These are phyloP conservation scores for Verruconis gallopava DNA, from an alignment of 2,329 filamentous ascomycete genomes.

Conservation along the genomic window DNA sequence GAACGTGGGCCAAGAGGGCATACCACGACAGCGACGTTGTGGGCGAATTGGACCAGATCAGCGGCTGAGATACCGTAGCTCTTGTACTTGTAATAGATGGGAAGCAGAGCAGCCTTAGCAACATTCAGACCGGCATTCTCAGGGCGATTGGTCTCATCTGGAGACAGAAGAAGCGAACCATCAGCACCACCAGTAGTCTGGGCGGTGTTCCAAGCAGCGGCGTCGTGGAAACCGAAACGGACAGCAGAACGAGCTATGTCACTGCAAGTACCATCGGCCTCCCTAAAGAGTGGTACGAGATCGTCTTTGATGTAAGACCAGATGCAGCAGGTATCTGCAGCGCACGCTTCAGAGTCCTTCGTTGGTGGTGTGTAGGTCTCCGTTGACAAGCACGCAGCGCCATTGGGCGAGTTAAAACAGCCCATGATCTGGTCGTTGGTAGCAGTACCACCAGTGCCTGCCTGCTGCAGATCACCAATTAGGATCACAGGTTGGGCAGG, in stretches of 20 bases:
- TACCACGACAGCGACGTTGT: slow-evolving; percentile 32
- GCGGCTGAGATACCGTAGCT: slow-evolving; percentile 37
- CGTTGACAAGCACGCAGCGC: not conserved
- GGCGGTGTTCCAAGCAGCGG: slow-evolving; percentile 13
- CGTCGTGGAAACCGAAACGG: slow-evolving; percentile 22
- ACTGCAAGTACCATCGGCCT: slow-evolving; percentile 19
- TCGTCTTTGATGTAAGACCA: slow-evolving; percentile 23
- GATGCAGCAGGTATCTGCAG: slow-evolving; percentile 22
- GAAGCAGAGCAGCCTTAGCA: slow-evolving; percentile 28
- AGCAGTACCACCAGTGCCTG: not conserved
- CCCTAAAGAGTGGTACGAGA: slow-evolving; percentile 18
- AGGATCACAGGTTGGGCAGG: not conserved
- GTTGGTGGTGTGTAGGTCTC: slow-evolving; percentile 11
- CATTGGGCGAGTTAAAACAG: not conserved
- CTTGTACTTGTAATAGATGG: slow-evolving; percentile 26
- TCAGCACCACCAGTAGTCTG: slow-evolving; percentile 22
- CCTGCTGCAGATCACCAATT: not conserved
- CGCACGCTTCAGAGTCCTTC: slow-evolving; percentile 20
- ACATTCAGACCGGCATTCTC: slow-evolving; percentile 28
- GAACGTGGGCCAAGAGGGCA: slow-evolving; percentile 41
- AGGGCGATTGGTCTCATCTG: slow-evolving; percentile 21
- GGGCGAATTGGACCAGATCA: slow-evolving; percentile 42
- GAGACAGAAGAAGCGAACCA: slow-evolving; percentile 26
- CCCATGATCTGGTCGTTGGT: not conserved
- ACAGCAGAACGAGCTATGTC: slow-evolving; percentile 22